phyloP scores from a whole-genome alignment of 192 early-diverging fungal genomes.

The Backusella liffmaniae region DNA sequence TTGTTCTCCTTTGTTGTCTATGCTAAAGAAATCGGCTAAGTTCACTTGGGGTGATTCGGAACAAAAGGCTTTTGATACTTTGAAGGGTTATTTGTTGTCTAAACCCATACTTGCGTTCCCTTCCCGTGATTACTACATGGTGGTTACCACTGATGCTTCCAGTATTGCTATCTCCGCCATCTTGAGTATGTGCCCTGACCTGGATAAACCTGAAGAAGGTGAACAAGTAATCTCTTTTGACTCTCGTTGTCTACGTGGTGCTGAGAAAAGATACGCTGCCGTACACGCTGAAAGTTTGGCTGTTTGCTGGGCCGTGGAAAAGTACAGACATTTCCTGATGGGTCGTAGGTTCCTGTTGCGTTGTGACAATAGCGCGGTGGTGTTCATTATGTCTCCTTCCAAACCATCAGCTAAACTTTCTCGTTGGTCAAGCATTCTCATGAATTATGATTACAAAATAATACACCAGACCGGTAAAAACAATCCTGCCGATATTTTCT shows the following conservation, averaged over 20 bases:
- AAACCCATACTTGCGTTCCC: not conserved
- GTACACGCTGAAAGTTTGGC: not conserved
- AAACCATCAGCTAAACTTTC: not conserved
- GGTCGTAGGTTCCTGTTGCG: not conserved
- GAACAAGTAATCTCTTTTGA: not conserved
- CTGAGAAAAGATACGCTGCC: not conserved
- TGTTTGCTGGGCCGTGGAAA: too few relatives aligned
- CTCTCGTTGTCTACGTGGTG: not conserved
- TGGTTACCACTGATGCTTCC: not conserved
- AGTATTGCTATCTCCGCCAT: not conserved
- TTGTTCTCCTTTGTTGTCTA: not conserved
- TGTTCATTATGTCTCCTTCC: not conserved
- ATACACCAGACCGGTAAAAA: not conserved
- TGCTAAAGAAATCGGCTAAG: too few relatives aligned
- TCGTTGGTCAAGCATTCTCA: not conserved
- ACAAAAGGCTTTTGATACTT: not conserved
- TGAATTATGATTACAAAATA: not conserved
- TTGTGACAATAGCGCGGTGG: not conserved
- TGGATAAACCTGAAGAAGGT: not conserved
- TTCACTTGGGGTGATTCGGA: not conserved
- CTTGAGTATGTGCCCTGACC: not conserved
- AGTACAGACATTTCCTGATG: not conserved
- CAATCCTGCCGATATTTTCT: not conserved
- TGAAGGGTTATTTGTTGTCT: not conserved
- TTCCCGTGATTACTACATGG: too few relatives aligned